Evolutionary conservation across 2,329 filamentous ascomycete genomes (phyloP).

Genomic region (Zymoseptoria crescenta): DNA sequence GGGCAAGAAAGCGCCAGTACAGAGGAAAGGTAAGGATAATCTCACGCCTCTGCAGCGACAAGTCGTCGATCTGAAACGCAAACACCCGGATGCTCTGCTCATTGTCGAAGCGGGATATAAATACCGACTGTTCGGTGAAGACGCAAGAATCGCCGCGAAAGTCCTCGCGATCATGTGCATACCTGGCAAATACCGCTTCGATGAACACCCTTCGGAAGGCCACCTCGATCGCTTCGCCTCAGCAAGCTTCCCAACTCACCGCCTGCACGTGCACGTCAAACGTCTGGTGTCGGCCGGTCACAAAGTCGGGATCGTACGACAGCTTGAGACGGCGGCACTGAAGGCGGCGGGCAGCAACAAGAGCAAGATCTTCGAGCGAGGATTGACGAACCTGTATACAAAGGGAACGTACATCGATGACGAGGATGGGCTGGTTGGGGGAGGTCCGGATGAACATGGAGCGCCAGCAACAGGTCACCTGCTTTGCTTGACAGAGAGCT

Average conservation of each 20-base stretch:
- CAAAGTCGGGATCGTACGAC: conserved; percentile 91
- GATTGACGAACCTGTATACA: conserved; percentile 93
- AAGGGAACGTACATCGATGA: conserved; percentile 98
- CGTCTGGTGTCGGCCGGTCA: conserved; percentile 84
- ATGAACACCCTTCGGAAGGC: conserved; percentile 88
- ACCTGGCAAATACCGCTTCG: conserved; percentile 86
- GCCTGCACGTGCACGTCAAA: conserved; percentile 88
- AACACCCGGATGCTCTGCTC: conserved; percentile 80
- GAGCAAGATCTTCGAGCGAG: conserved; percentile 83
- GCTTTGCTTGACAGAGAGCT: conserved; percentile 81
- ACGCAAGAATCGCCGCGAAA: conserved; percentile 80
- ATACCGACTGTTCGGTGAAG: conserved; percentile 93
- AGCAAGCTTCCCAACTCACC: conserved; percentile 87
- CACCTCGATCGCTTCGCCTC: conserved; percentile 89
- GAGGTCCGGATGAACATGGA: conserved; percentile 44
- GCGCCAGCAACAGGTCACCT: conserved; percentile 71
- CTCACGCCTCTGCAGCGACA: conserved; percentile 93
- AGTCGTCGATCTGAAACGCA: conserved; percentile 85
- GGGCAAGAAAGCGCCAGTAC: conserved; percentile 41
- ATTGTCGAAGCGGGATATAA: conserved; percentile 97
- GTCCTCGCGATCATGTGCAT: conserved; percentile 94
- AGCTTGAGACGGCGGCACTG: conserved; percentile 88
- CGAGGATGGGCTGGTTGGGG: conserved; percentile 63
- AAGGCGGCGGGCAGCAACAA: conserved; percentile 94
- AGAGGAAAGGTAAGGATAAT: conserved; percentile 71